phyloP scores from a whole-genome alignment of 257 asterid species.

The Ajuga chamaepitys region DNA sequence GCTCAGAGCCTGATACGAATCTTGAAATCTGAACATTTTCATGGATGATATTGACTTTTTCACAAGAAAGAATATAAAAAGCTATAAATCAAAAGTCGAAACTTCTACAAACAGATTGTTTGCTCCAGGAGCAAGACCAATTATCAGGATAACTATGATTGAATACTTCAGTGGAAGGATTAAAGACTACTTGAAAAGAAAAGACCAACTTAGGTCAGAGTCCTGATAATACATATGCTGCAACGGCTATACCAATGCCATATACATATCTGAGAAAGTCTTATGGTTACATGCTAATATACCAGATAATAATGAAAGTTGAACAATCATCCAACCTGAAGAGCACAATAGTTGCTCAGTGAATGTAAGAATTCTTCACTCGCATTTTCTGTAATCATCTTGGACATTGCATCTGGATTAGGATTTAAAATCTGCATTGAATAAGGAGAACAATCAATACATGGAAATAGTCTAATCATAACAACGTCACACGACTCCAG shows the following conservation, averaged over 20 bases:
- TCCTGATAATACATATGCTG: background rate
- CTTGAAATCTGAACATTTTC: background rate
- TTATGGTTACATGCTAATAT: background rate
- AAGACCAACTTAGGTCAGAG: background rate
- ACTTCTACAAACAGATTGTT: too few species aligned
- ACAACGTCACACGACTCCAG: conserved; percentile 5
- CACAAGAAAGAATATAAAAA: background rate
- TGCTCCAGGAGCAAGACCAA: background rate
- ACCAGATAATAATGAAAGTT: conserved; percentile 14
- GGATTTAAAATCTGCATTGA: conserved; percentile 87
- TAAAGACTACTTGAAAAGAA: background rate
- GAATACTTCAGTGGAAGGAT: background rate
- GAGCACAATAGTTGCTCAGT: conserved; percentile 94
- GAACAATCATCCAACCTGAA: conserved; percentile 52
- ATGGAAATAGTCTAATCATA: background rate
- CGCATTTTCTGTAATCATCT: conserved; percentile 87
- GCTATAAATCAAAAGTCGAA: too few species aligned
- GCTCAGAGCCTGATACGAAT: background rate
- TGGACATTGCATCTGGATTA: conserved; percentile 99
- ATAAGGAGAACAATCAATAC: background rate
- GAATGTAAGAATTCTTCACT: conserved; percentile 90
- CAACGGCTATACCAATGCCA: background rate
- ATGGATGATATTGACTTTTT: background rate
- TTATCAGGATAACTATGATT: background rate
- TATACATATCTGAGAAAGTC: background rate